Evolutionary conservation across 305 asterid genomes (phyloP), one percentile per base, ranked within the genome.

Genomic region (Fraxinus albicans): DNA sequence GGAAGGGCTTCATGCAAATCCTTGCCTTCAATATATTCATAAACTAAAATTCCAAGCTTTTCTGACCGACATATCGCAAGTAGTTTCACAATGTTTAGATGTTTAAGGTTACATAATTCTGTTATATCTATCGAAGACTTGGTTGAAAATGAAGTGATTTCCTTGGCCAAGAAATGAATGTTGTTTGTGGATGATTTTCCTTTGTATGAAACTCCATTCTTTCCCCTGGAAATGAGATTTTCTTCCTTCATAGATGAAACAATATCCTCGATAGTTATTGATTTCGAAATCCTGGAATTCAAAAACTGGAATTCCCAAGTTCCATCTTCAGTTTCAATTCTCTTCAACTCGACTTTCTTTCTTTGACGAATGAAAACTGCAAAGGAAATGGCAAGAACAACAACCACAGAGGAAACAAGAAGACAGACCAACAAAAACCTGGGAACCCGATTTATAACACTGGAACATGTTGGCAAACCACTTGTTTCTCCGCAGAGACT

Each of bases 21-120:
- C 81, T 88, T 92, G 53, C 99, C 99, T 76, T 94, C 88, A 1
- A 91, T 77, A 21, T 81, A 90, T 65, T 93, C 98, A 38, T 89
- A 88, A 80, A 95, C 92, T 87, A 92, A 33, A 78, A 95, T 78
- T 38, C 87, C 89, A 0, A 83, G 84, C 58, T 91, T 94, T 25
- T 89, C 91, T 0, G 97, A 95, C 73, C 86, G 87, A 73, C 99
- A 95, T 77, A 91, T 88, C 6, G 88, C 95, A 0, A 90, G 65
- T 13, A 95, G 76, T 84, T 86, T 93, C 67, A 90, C 92, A 3
- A 95, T 50, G 25, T 94, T 94, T 13, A 94, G 94, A 82, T 95
- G 97, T 73, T 77, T 79, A 38, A 91, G 73, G 80, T 88, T 87
- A 6, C 90, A 86, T 8, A 87, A 42, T 36, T 82, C 86, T 35